Conservation (phyloP, 257 asterid species). For the Nicotiana sylvestris region DNA sequence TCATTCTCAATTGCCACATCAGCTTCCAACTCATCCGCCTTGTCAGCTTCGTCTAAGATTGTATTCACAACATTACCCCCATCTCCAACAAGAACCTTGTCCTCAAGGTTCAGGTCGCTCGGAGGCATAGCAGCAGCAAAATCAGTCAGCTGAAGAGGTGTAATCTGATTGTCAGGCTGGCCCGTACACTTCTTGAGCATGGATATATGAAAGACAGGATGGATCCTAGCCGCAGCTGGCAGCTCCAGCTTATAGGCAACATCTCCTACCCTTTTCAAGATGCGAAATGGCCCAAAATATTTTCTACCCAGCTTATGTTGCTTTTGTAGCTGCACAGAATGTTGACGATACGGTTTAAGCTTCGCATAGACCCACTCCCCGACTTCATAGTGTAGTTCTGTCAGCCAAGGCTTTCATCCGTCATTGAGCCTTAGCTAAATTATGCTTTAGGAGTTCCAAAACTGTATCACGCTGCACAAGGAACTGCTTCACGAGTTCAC, state of each 20-base stretch:
- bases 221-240: neutral
- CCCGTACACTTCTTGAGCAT: too few relatives aligned
- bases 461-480: neutral
- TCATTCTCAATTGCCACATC: too few relatives aligned
- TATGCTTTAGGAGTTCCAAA: neutral
- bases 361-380: neutral
- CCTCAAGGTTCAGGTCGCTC: too few relatives aligned
- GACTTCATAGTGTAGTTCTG: neutral
- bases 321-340: neutral
- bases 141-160: too few relatives aligned
- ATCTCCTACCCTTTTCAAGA: neutral
- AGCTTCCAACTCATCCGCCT: too few relatives aligned
- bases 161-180: too few relatives aligned
- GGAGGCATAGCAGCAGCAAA: too few relatives aligned
- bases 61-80: too few relatives aligned
- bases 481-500: neutral
- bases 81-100: too few relatives aligned
- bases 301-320: neutral
- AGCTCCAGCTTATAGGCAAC: neutral
- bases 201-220: neutral
- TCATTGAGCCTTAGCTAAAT: neutral
- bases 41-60: too few relatives aligned
- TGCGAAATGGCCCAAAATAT: neutral
- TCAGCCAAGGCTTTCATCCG: neutral
- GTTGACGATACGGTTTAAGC: neutral